phyloP scores from a whole-genome alignment of 2,329 filamentous ascomycete species.

The Cytospora leucostoma region DNA sequence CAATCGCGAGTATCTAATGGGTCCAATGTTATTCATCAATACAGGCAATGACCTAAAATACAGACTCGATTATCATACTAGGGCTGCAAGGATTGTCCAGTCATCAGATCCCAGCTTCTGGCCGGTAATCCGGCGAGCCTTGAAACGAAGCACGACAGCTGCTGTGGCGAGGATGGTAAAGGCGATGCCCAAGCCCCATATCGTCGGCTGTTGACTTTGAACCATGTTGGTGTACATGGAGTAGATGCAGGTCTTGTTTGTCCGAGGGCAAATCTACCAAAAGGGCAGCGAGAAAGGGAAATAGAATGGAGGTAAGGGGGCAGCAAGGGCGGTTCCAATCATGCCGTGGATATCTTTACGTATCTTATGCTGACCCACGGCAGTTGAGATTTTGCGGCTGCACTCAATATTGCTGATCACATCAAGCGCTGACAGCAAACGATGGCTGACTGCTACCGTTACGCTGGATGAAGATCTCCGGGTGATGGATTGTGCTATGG shows the following conservation, averaged over 20 bases:
- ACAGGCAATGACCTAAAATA: not conserved
- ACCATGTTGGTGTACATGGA: not conserved
- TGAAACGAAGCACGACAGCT: not conserved
- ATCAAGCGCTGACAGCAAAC: too few species aligned
- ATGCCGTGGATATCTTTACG: too few species aligned
- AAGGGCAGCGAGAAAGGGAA: not conserved
- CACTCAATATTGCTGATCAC: too few species aligned
- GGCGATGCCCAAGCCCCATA: slow-evolving; percentile 2
- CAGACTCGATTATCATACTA: not conserved
- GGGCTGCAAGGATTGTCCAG: not conserved
- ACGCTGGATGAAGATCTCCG: too few species aligned
- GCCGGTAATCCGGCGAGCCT: not conserved
- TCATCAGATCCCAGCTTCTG: slow-evolving; percentile 1
- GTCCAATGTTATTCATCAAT: not conserved
- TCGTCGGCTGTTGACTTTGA: not conserved
- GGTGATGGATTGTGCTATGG: too few species aligned
- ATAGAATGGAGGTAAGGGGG: not conserved
- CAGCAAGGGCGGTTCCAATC: too few species aligned
- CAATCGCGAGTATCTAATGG: not conserved
- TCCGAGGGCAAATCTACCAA: not conserved
- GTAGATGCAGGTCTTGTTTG: not conserved
- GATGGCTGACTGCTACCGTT: too few species aligned
- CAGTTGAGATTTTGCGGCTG: too few species aligned
- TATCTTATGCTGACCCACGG: too few species aligned
- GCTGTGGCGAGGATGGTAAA: not conserved